These are phyloP conservation scores for Dichotomopilus funicola DNA, from an alignment of 2,329 filamentous ascomycete genomes.

Conservation along the genomic window DNA sequence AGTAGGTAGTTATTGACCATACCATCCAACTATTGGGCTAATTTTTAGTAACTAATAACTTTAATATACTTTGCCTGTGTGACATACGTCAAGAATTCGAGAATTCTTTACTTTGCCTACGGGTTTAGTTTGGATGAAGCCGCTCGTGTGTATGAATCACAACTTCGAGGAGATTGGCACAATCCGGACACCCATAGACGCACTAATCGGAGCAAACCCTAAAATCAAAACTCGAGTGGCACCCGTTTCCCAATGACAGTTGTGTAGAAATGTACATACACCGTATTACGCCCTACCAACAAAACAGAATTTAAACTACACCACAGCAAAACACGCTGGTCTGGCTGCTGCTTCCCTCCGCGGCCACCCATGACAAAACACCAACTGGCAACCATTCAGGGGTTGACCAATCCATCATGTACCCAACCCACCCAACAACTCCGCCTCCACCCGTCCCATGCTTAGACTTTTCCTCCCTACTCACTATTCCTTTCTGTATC, in stretches of 20 bases:
- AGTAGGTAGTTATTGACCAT: too few species aligned
- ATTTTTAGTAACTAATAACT: too few species aligned
- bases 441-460: not conserved
- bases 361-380: not conserved
- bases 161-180: not conserved
- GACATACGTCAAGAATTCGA: too few species aligned
- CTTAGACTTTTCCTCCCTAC: not conserved
- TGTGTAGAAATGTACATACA: constrained; percentile 2
- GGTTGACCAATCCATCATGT: not conserved
- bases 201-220: too few species aligned
- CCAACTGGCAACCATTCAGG: not conserved
- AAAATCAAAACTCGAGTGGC: too few species aligned
- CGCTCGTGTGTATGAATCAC: not conserved
- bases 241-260: not conserved
- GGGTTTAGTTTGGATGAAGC: too few species aligned
- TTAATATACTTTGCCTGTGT: too few species aligned
- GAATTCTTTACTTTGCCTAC: too few species aligned
- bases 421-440: not conserved
- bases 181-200: too few species aligned
- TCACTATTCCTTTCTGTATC: not conserved
- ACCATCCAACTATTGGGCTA: too few species aligned
- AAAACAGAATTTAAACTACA: not conserved
- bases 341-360: not conserved
- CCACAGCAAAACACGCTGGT: not conserved
- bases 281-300: constrained; percentile 5